Evolutionary conservation across 2,329 filamentous ascomycete genomes (phyloP).

Genomic region (Rutstroemia sp.): DNA sequence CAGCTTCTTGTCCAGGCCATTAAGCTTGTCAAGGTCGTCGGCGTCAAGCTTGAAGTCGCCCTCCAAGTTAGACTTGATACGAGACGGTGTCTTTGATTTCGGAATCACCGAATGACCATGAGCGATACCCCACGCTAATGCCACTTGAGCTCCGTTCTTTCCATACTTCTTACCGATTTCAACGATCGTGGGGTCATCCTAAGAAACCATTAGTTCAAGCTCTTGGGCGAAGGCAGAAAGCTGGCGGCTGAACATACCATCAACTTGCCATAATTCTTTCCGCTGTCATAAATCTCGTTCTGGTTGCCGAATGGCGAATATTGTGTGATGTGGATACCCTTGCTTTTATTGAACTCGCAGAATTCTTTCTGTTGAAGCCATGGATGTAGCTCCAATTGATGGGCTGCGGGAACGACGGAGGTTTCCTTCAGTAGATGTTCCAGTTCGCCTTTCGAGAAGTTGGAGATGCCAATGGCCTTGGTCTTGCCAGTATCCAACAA

Average conservation of each 20-base stretch:
- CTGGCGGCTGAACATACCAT: constrained; percentile 16
- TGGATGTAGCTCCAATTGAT: constrained; percentile 56
- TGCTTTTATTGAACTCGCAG: constrained; percentile 41
- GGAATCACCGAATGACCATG: constrained; percentile 53
- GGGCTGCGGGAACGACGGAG: constrained; percentile 43
- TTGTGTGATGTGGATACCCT: constrained; percentile 45
- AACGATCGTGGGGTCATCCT: constrained; percentile 47
- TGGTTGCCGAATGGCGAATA: constrained; percentile 45
- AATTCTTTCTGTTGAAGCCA: constrained; percentile 47
- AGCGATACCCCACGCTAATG: constrained; percentile 51
- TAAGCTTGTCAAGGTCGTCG: constrained; percentile 48
- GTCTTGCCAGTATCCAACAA: constrained; percentile 53
- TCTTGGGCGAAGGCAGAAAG: no score
- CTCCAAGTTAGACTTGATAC: constrained; percentile 57
- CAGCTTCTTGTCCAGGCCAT: constrained; percentile 48
- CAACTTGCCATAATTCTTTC: constrained; percentile 49
- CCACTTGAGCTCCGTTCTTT: constrained; percentile 49
- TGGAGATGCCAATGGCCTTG: constrained; percentile 39
- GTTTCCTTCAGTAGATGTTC: constrained; percentile 33
- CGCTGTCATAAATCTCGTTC: constrained; percentile 53
- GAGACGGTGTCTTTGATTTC: constrained; percentile 52
- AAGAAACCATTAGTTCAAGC: neutral
- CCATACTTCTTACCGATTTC: constrained; percentile 47
- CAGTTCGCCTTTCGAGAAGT: constrained; percentile 31
- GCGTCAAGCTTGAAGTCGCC: constrained; percentile 52